Evolutionary conservation across 129 eudicot genomes (phyloP).

Genomic region (Tagetes erecta): DNA sequence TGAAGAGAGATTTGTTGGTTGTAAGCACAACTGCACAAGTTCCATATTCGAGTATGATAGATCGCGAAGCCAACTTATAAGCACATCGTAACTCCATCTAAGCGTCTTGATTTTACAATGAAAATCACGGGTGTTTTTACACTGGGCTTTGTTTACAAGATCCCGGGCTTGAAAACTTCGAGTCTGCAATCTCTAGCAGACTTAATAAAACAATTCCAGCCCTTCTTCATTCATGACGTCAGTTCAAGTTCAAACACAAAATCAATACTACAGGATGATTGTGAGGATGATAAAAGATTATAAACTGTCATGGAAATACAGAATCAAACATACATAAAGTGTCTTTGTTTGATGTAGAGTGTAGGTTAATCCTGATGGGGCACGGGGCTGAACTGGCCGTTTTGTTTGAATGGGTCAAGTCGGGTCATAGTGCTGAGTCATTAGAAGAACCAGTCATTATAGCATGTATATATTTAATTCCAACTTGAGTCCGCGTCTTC

Average conservation of each 20-base stretch:
- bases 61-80: background rate
- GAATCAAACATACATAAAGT: background rate
- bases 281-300: too few species aligned
- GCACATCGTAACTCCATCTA: background rate
- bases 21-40: background rate
- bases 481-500: too few species aligned
- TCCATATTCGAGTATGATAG: background rate
- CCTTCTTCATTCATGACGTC: background rate
- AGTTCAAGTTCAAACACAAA: constrained; percentile 11
- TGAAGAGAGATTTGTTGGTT: background rate
- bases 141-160: background rate
- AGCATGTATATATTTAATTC: too few species aligned
- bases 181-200: background rate
- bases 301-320: background rate
- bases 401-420: too few species aligned
- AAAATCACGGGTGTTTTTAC: background rate
- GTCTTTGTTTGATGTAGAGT: background rate
- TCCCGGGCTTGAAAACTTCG: background rate
- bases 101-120: background rate
- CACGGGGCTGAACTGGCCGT: too few species aligned
- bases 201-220: background rate
- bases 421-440: too few species aligned
- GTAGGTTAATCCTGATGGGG: too few species aligned
- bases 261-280: background rate
- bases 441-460: too few species aligned